Percentiles rank a stretch among this genome's conserved stretches.
These are phyloP conservation scores for Neostapfia colusana DNA, from an alignment of 176 grass and related monocot genomes.

Conservation along the genomic window DNA sequence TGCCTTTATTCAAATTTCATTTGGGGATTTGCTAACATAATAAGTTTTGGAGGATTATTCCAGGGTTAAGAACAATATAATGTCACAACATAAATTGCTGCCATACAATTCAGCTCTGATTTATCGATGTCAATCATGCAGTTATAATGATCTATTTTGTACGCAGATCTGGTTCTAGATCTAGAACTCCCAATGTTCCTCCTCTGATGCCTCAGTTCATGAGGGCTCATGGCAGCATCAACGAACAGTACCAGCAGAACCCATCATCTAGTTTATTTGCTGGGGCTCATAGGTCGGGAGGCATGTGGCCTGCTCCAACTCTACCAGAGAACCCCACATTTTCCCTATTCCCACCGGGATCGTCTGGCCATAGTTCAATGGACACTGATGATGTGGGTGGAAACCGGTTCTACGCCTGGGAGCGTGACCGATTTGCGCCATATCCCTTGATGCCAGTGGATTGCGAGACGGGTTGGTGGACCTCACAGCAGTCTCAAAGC, in stretches of 20 bases:
- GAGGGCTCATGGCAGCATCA: conserved; percentile 58
- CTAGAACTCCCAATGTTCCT: conserved; percentile 64
- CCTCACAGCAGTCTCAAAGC: conserved; percentile 45
- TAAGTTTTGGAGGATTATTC: not conserved
- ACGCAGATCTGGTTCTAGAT: conserved; percentile 74
- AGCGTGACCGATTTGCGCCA: conserved; percentile 63
- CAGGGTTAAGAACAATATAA: not conserved
- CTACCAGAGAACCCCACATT: conserved; percentile 53
- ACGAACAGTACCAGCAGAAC: conserved; percentile 60
- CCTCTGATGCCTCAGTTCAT: conserved; percentile 63
- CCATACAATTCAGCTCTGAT: not conserved
- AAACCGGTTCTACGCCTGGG: conserved; percentile 76
- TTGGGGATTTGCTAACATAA: not conserved
- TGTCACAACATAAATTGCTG: not conserved
- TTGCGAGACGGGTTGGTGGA: conserved; percentile 73
- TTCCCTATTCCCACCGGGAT: conserved; percentile 54
- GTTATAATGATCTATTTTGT: conserved; percentile 10
- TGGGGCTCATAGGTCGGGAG: conserved; percentile 48
- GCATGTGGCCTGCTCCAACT: conserved; percentile 45
- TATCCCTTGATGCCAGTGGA: conserved; percentile 67
- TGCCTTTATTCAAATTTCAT: not conserved
- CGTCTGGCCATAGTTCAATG: conserved; percentile 57
- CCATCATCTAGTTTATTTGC: conserved; percentile 55
- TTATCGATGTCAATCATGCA: not conserved
- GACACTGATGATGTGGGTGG: conserved; percentile 60